phyloP scores from a whole-genome alignment of 139 green algal genomes.

The Micromonas pusilla region DNA sequence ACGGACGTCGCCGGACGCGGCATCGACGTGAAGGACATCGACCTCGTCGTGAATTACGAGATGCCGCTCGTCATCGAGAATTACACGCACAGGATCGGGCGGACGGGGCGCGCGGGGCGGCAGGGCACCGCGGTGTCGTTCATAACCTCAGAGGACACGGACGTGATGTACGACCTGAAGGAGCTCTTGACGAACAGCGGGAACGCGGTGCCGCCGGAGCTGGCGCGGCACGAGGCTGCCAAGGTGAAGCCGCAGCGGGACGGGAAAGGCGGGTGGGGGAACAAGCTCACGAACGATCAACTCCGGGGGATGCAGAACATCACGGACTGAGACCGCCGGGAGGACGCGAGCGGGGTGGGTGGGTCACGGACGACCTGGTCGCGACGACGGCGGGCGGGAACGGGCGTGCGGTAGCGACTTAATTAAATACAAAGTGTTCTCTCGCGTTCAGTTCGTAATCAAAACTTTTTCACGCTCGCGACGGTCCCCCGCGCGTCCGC shows the following conservation, averaged over 20 bases:
- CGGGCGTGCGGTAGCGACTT: neutral
- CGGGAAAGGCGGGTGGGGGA: neutral
- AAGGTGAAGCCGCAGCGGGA: slow-evolving; percentile 21
- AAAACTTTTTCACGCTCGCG: too few species aligned
- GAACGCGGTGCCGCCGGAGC: slow-evolving; percentile 16
- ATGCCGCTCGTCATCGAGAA: slow-evolving; percentile 89
- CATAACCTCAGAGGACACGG: slow-evolving; percentile 64
- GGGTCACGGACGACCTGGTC: neutral
- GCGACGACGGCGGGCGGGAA: neutral
- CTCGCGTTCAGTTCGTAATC: too few species aligned
- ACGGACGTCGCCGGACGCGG: slow-evolving; percentile 95
- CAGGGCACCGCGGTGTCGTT: slow-evolving; percentile 76
- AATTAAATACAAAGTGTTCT: too few species aligned
- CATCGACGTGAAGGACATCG: slow-evolving; percentile 89
- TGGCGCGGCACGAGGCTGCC: slow-evolving; percentile 15
- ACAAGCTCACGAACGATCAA: neutral
- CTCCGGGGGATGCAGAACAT: neutral
- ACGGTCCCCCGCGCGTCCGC: too few species aligned
- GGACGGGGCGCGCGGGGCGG: slow-evolving; percentile 57
- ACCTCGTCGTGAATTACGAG: slow-evolving; percentile 96
- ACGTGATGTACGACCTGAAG: slow-evolving; percentile 95
- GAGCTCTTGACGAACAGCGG: slow-evolving; percentile 41
- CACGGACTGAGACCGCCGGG: neutral
- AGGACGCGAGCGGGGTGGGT: neutral
- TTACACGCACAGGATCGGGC: slow-evolving; percentile 86